Evolutionary conservation across 1,139 yeast species (phyloP).

Genomic region (Magnusiomyces ingens): DNA sequence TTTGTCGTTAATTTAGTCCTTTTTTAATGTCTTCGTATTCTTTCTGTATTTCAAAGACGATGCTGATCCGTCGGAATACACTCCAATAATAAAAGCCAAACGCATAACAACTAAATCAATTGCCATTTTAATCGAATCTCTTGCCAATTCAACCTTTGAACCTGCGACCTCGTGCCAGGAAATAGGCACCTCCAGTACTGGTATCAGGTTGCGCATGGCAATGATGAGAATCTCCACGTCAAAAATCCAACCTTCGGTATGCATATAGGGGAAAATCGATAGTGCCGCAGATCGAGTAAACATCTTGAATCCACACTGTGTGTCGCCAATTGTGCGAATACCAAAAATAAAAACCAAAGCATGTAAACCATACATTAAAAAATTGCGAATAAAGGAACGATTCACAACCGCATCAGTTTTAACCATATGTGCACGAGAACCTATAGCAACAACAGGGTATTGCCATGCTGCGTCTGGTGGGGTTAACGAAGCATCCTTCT

Average conservation of each 20-base stretch:
- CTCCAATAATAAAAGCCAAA: constrained; percentile 77
- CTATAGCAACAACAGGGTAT: constrained; percentile 64
- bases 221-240: constrained; percentile 87
- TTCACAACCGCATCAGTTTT: constrained; percentile 93
- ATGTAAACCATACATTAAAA: constrained; percentile 90
- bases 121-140: constrained; percentile 93
- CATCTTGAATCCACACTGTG: constrained; percentile 96
- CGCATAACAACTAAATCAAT: constrained; percentile 86
- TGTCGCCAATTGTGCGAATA: constrained; percentile 75
- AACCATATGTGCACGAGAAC: constrained; percentile 96
- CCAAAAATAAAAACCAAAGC: constrained; percentile 83
- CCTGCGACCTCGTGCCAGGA: constrained; percentile 98
- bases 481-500: too few species aligned
- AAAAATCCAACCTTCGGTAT: constrained; percentile 96
- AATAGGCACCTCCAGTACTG: constrained; percentile 71
- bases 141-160: constrained; percentile 84
- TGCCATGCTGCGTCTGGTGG: constrained; percentile 5
- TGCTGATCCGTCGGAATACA: constrained; percentile 45
- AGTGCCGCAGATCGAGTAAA: constrained; percentile 64
- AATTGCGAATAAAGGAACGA: constrained; percentile 78
- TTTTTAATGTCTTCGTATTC: not conserved
- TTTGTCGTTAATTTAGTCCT: not conserved
- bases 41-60: not conserved
- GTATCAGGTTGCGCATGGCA: constrained; percentile 63
- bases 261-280: constrained; percentile 79